These are phyloP conservation scores for Cyathus pygmaeus DNA, from an alignment of 1,284 basidiomycete species.

Conservation along the genomic window DNA sequence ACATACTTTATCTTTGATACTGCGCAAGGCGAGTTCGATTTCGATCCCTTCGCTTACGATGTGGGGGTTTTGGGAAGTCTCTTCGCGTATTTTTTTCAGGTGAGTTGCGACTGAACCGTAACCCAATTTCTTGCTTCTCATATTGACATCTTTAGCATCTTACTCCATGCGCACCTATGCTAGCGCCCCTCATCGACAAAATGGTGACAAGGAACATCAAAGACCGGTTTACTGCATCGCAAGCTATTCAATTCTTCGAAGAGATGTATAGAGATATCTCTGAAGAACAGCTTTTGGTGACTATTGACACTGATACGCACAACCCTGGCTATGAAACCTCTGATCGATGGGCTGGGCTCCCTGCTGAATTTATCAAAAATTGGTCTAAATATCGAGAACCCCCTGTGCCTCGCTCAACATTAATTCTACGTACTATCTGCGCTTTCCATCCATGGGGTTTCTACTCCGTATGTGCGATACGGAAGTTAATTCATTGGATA, in stretches of 20 bases:
- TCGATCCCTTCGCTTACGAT: neutral
- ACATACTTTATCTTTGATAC: neutral
- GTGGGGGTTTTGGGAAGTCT: neutral
- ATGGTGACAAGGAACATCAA: neutral
- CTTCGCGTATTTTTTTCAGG: neutral
- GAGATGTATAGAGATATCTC: neutral
- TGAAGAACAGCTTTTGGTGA: neutral
- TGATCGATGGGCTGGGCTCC: neutral
- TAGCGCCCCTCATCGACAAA: neutral
- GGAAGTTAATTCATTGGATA: no score
- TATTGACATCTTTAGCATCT: neutral
- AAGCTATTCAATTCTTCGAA: neutral
- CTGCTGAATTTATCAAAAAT: neutral
- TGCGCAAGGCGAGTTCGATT: neutral
- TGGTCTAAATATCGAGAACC: neutral
- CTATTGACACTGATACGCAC: neutral
- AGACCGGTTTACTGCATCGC: neutral
- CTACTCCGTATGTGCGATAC: no score
- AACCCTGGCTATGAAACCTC: neutral
- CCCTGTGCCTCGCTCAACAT: neutral
- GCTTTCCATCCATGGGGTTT: no score
- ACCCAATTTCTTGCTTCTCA: neutral
- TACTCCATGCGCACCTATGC: neutral
- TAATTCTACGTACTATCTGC: neutral
- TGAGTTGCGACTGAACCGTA: neutral